Evolutionary conservation across 371 early-diverging fungal species (phyloP), one percentile per base, ranked within the genome.

Genomic region (Lichtheimia hyalospora): DNA sequence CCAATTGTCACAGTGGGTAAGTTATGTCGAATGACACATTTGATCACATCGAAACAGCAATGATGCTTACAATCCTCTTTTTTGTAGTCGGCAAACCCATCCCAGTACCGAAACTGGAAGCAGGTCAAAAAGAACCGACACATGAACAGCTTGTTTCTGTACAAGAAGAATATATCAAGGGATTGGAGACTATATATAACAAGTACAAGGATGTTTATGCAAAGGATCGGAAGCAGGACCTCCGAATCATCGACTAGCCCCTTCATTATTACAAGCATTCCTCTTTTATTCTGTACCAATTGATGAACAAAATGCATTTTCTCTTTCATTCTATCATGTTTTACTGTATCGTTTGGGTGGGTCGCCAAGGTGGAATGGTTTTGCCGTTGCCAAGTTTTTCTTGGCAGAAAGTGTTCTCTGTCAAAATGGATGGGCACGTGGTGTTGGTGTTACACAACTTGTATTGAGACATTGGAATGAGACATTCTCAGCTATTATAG

Each of bases 161-260:
- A 3, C 93, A 93, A 51, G 69, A 70, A 15, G 62, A 73, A 56
- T 93, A 92, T 54, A 81, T 92, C 46, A 74, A 69, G 12, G 83
- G 75, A 49, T 70, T 96, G 16, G 61, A 71, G 41, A 55, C 63
- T 18, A 71, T 92, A 4, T 92, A 84, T 61, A 69, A 88, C 41
- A 73, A 84, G 49, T 89, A 89, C 73, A 89, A 91, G 70, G 89
- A 92, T 61, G 67, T 79, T 25, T 92, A 89, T 46, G 91, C 88
- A 12, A 71, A 68, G 52, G 81, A 81, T 68, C 75, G 88, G 25
- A 83, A 71, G 15, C 78, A 79, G 52, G 88, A 86, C 20, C 77
- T 87, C 48, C 74, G 74, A 15, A 74, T 87, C 49, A 65, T 84
- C 34, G 84, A 83, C 44, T 86, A 74, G 46, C 10, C 10, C 2